Evolutionary conservation across 139 green algal species (phyloP).

Genomic region (Chlamydomonas asymmetrica): DNA sequence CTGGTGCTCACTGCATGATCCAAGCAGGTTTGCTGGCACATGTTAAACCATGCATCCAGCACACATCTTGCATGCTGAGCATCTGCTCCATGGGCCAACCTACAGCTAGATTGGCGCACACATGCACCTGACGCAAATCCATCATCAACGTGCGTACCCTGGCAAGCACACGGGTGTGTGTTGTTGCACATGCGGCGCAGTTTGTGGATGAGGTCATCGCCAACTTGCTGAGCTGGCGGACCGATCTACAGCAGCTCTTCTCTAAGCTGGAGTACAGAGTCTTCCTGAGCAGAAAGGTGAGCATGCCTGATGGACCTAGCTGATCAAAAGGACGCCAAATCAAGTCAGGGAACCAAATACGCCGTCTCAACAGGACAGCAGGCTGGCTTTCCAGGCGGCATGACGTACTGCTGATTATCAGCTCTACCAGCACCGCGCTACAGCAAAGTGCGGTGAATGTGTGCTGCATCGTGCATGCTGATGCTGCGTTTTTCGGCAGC

Average conservation of each 20-base stretch:
- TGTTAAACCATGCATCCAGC: not conserved
- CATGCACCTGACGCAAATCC: too few species aligned
- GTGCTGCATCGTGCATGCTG: too few species aligned
- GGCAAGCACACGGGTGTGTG: too few species aligned
- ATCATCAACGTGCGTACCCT: too few species aligned
- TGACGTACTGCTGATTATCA: too few species aligned
- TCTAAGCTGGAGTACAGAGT: constrained; percentile 43
- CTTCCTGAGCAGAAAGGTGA: constrained; percentile 22
- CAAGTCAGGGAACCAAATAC: too few species aligned
- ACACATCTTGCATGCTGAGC: not conserved
- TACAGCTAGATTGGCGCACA: not conserved
- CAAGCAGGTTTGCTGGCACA: not conserved
- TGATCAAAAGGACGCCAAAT: not conserved
- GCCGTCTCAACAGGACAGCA: too few species aligned
- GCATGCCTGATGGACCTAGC: not conserved
- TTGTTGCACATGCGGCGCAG: constrained; percentile 28
- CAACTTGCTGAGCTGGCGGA: constrained; percentile 37
- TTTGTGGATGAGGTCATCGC: constrained; percentile 49
- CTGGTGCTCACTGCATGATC: too few species aligned
- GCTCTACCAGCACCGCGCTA: too few species aligned
- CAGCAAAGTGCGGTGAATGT: too few species aligned
- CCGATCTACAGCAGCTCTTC: constrained; percentile 45
- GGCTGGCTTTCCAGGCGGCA: too few species aligned
- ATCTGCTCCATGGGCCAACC: not conserved
- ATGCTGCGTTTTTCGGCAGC: too few species aligned